phyloP scores from a whole-genome alignment of 2,329 filamentous ascomycete genomes.

The Aspergillus pseudoglaucus region DNA sequence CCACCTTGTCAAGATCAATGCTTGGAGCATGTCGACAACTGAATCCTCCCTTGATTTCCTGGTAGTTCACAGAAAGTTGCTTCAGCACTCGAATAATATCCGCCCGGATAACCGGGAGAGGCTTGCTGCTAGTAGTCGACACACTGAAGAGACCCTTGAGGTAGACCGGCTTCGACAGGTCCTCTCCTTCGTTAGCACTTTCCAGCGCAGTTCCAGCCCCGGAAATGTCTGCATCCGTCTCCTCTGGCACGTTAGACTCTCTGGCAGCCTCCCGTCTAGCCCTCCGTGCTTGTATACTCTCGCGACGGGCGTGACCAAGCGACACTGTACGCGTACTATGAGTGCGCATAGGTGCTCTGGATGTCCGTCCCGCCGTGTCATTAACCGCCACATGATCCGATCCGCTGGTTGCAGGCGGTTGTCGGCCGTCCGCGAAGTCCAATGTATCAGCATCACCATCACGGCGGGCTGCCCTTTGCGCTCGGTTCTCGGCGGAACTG shows the following conservation, averaged over 20 bases:
- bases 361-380: slow-evolving; percentile 40
- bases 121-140: slow-evolving; percentile 89
- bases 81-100: slow-evolving; percentile 88
- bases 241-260: slow-evolving; percentile 77
- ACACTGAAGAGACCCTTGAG: slow-evolving; percentile 96
- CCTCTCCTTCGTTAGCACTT: slow-evolving; percentile 54
- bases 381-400: slow-evolving; percentile 65
- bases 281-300: slow-evolving; percentile 85
- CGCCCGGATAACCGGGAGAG: slow-evolving; percentile 72
- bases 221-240: slow-evolving; percentile 74
- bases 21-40: slow-evolving; percentile 81
- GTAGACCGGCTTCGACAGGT: slow-evolving; percentile 81
- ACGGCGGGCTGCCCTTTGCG: slow-evolving; percentile 52
- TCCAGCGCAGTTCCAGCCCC: slow-evolving; percentile 47
- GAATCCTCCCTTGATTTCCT: slow-evolving; percentile 90
- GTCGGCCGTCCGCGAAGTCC: slow-evolving; percentile 48
- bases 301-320: slow-evolving; percentile 77
- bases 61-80: slow-evolving; percentile 82
- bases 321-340: slow-evolving; percentile 74
- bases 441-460: slow-evolving; percentile 49
- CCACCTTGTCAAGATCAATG: slow-evolving; percentile 72
- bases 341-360: slow-evolving; percentile 49
- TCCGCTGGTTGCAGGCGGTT: slow-evolving; percentile 68
- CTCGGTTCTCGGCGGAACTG: slow-evolving; percentile 74
- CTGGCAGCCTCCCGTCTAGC: slow-evolving; percentile 64